Percentiles rank a stretch among this genome's conserved stretches.
Evolutionary conservation across 441 rosid species (phyloP).

Genomic region (Pelargonium fulgidum): DNA sequence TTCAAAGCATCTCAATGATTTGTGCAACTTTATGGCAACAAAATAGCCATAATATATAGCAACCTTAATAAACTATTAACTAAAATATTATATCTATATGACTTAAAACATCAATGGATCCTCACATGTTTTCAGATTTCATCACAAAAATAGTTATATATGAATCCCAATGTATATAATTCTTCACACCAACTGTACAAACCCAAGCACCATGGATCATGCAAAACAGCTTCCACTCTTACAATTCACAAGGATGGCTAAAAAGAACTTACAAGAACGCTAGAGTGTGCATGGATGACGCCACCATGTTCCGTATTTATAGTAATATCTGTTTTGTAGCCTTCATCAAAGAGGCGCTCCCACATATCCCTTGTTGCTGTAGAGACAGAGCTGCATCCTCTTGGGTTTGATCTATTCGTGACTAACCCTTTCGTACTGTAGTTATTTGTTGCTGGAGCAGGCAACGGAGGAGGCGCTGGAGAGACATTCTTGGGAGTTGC

Average conservation of each 20-base stretch:
- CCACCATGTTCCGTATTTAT: conserved; percentile 48
- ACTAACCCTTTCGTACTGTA: conserved; percentile 16
- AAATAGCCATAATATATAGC: no score
- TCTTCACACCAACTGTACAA: neutral
- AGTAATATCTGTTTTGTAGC: conserved; percentile 57
- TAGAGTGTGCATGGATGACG: conserved; percentile 58
- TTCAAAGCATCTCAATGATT: no score
- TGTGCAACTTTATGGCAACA: no score
- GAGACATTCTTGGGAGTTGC: conserved; percentile 18
- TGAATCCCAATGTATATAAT: neutral
- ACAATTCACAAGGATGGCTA: neutral
- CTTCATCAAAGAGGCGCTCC: conserved; percentile 79
- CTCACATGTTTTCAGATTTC: neutral
- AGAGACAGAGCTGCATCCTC: conserved; percentile 29
- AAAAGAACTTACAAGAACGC: conserved; percentile 54
- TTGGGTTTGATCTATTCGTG: conserved; percentile 17
- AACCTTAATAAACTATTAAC: no score
- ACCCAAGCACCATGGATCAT: neutral
- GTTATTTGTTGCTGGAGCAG: conserved; percentile 25
- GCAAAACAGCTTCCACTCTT: neutral
- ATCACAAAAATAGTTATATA: neutral
- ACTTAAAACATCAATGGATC: no score
- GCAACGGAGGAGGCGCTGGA: conserved; percentile 49
- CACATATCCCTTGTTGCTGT: conserved; percentile 44
- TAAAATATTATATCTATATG: no score